Evolutionary conservation across 169 alveolate genomes (phyloP), one percentile per base, ranked within the genome.

Genomic region (Eimeria necatrix): DNA sequence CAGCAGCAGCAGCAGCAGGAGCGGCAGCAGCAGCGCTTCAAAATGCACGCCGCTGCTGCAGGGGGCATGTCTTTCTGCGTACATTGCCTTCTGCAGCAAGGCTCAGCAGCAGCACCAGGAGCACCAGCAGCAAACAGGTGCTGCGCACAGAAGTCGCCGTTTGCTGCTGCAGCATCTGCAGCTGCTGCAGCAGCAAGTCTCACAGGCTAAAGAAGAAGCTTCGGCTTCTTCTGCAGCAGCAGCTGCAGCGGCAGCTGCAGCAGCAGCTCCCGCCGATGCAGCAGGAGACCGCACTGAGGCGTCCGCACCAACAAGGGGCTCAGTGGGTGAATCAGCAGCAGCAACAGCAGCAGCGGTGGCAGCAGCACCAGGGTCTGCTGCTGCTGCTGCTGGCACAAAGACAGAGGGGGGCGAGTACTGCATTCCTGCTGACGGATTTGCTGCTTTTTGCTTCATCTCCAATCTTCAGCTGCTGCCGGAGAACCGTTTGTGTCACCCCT

Each of bases 111-210:
- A 68, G 32, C 22, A 18, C 22, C 68, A 56, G 68, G 41, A 32
- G 41, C 68, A 56, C 12, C 46, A 68, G n/a, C 32, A 14, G 78
- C 46, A 68, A 68, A 68, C 78, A 18, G 78, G 3, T 18, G 78
- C 59, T 7, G 32, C 22, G 3, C 85, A 41, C 20, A 48, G 59
- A 74, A 41, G 85, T 6, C 85, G 85, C 49, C 56, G 85, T 41
- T n/a, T 26, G 85, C 59, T 74, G 85, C 85, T 32, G 85, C 85
- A 74, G 85, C 85, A 74, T 3, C 56, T 74, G n/a, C 85, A 14
- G 56, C 56, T 22, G 85, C 32, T 74, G 56, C 51, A 41, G 51
- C 85, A 41, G 85, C 85, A 74, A 24, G 85, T 68, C 78, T 10
- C n/a, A 8, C 46, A 68, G n/a, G 32, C 78, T 8, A 68, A 12